These are phyloP conservation scores for Triglochin maritima DNA, from an alignment of 106 monocot genomes.

Conservation along the genomic window DNA sequence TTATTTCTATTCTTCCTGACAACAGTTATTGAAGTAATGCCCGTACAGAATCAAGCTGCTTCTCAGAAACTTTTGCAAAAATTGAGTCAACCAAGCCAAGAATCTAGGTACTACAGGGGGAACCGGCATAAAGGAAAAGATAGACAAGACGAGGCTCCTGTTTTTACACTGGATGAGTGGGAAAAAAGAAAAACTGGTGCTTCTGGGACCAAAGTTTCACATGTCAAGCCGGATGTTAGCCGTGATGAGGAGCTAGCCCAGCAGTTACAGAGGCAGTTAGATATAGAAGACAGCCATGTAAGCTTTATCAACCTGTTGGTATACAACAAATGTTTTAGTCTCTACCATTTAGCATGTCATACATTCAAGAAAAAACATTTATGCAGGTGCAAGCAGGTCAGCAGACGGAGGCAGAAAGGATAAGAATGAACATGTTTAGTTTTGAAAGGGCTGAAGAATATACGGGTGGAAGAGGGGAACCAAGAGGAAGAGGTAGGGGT, in stretches of 20 bases:
- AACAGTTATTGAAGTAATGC: constrained; percentile 67
- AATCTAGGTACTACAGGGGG: constrained; percentile 32
- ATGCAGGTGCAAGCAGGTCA: constrained; percentile 20
- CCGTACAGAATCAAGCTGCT: constrained; percentile 97
- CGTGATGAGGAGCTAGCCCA: constrained; percentile 83
- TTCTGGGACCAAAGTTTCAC: constrained; percentile 4
- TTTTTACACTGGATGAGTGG: constrained; percentile 97
- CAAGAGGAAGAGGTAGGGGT: constrained; percentile 65
- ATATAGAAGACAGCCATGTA: constrained; percentile 67
- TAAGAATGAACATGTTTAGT: constrained; percentile 81
- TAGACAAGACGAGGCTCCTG: constrained; percentile 51
- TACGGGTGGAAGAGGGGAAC: constrained; percentile 18
- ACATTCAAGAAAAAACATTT: not conserved
- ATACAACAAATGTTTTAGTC: not conserved
- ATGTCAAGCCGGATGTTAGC: constrained; percentile 34
- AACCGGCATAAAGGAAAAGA: constrained; percentile 40
- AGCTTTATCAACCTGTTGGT: constrained; percentile 3
- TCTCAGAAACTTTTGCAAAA: constrained; percentile 90
- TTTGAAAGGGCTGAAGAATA: constrained; percentile 39
- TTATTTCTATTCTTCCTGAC: not conserved
- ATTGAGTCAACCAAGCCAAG: constrained; percentile 41
- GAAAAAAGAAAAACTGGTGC: constrained; percentile 57
- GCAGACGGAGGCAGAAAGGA: constrained; percentile 48
- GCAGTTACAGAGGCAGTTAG: constrained; percentile 69
- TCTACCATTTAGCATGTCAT: not conserved